Evolutionary conservation across 345 rosid species (phyloP).

Genomic region (Eucalyptus sideroxylon): DNA sequence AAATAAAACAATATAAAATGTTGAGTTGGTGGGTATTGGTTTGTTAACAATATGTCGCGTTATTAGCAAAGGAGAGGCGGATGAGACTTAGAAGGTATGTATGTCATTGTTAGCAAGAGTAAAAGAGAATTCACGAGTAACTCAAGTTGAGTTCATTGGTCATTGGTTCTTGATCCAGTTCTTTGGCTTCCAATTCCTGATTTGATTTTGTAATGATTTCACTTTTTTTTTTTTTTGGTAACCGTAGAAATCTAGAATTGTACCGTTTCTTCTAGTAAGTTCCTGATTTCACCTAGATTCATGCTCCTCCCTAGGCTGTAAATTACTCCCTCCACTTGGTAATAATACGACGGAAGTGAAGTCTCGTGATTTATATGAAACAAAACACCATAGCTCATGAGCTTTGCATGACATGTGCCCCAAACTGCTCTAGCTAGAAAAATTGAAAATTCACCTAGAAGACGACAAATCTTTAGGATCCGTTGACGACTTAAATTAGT

Average conservation of each 20-base stretch:
- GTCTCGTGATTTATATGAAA: background rate
- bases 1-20: background rate
- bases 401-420: background rate
- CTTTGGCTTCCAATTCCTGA: background rate
- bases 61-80: background rate
- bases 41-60: background rate
- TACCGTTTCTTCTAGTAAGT: background rate
- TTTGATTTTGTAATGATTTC: background rate
- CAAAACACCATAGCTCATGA: background rate
- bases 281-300: background rate
- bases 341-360: background rate
- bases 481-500: background rate
- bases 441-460: background rate
- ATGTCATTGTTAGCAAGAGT: background rate
- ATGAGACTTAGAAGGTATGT: background rate
- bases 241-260: background rate
- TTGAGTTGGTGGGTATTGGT: background rate
- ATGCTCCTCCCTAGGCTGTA: background rate
- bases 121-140: background rate
- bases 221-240: background rate
- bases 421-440: background rate
- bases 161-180: background rate
- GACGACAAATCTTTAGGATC: background rate
- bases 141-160: background rate
- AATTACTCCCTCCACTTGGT: background rate